Conservation (phyloP, 1,284 basidiomycete genomes). For the Melampsora medusae region DNA sequence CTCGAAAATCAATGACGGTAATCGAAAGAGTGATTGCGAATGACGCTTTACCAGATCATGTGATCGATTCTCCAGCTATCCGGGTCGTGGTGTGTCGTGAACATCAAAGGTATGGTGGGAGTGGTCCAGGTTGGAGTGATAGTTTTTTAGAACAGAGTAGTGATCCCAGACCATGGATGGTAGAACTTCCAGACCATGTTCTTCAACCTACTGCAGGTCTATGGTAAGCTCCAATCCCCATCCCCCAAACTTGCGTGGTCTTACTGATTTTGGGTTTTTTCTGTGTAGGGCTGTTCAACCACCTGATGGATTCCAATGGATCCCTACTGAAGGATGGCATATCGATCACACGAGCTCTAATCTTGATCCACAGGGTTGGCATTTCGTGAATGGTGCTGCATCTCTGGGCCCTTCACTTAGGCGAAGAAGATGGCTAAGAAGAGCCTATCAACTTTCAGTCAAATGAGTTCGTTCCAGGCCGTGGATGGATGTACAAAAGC, state of each 20-base stretch:
- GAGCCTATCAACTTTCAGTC: neutral
- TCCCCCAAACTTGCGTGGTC: neutral
- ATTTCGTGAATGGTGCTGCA: neutral
- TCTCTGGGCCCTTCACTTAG: neutral
- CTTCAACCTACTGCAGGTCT: slow-evolving; percentile 7
- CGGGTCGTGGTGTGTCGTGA: neutral
- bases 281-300: neutral
- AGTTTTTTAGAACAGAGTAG: neutral
- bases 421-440: neutral
- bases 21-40: neutral
- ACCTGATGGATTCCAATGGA: slow-evolving; percentile 3
- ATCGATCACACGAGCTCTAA: neutral
- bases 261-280: too few species aligned
- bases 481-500: too few species aligned
- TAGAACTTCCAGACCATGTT: neutral
- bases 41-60: slow-evolving; percentile 6
- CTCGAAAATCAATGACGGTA: neutral
- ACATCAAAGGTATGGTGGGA: slow-evolving; percentile 9
- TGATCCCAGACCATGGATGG: neutral
- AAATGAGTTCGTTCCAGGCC: too few species aligned
- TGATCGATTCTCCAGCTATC: neutral
- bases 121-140: neutral
- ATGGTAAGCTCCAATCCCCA: neutral
- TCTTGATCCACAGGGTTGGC: neutral
- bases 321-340: neutral